Evolutionary conservation across 176 grass and related monocot genomes (phyloP), one percentile per base, ranked within the genome.

Genomic region (Olyra latifolia): DNA sequence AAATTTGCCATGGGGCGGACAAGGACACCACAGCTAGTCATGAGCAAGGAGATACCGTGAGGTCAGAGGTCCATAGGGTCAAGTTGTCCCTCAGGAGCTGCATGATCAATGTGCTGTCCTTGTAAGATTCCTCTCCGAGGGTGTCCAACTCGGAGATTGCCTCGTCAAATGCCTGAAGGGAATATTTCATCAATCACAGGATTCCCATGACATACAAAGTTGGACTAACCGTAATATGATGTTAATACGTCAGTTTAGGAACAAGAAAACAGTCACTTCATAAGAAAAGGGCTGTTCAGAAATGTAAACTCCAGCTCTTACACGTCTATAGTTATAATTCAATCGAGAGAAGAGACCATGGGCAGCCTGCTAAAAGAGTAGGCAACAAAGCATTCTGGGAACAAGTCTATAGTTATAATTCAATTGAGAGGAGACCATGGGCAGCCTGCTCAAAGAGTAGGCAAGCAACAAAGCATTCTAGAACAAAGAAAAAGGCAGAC

Each of bases 21-120:
- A 44, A 39, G 27, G 16, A 12, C 28, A n/a, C 15, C 46, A 12
- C 14, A 0, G 58, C 17, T 28, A 19, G 40, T 28, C 17, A 65
- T 61, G 28, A 15, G 38, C 20, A 23, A 61, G 58, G 47, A 69
- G 23, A 74, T 77, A 97, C 93, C 83, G 88, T 97, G 58, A 93
- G 89, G 52, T 97, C 93, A 23, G 93, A 93, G 38, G 93, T 93
- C 93, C 93, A 97, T 24, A 97, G 88, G 85, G 93, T 97, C 86
- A 97, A 80, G 78, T 97, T 97, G 74, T 97, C 90, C 68, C 93
- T 91, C 45, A 97, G 80, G 42, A 97, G 93, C 77, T 97, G 93
- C 93, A 97, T 97, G 72, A 97, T 97, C 83, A 93, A 84, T 15
- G 93, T 97, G 85, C 93, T 97, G 23, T 97, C 93, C 71, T 97